Percentiles rank a stretch among this genome's conserved stretches.
Evolutionary conservation across 108 stramenopile species (phyloP).

Genomic region (Cyclotella choctawhatcheeana): DNA sequence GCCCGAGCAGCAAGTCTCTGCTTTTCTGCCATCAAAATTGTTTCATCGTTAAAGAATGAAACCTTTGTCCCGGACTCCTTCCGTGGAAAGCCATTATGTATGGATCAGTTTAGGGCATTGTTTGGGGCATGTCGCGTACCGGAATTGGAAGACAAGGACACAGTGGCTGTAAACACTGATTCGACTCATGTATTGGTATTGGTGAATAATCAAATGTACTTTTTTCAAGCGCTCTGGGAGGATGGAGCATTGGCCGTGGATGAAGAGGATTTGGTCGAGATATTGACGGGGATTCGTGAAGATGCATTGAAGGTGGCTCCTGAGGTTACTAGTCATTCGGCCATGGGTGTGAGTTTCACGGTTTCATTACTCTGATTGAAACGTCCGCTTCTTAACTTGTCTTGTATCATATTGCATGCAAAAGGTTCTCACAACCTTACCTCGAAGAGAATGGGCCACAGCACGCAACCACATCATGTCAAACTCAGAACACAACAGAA

Average conservation of each 20-base stretch:
- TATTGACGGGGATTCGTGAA: slow-evolving; percentile 69
- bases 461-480: slow-evolving; percentile 60
- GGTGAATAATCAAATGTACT: slow-evolving; percentile 73
- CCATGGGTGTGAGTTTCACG: slow-evolving; percentile 59
- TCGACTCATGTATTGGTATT: slow-evolving; percentile 77
- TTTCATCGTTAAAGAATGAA: slow-evolving; percentile 67
- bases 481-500: slow-evolving; percentile 54
- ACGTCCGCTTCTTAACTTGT: background rate
- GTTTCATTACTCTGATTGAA: background rate
- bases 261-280: slow-evolving; percentile 77
- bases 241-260: slow-evolving; percentile 77
- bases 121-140: slow-evolving; percentile 76
- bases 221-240: slow-evolving; percentile 80
- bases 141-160: slow-evolving; percentile 51
- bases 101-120: slow-evolving; percentile 77
- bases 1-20: slow-evolving; percentile 72
- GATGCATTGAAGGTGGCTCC: slow-evolving; percentile 52
- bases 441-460: slow-evolving; percentile 78
- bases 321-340: slow-evolving; percentile 47
- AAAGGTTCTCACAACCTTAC: slow-evolving; percentile 71
- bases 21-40: slow-evolving; percentile 79
- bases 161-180: slow-evolving; percentile 65
- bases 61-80: slow-evolving; percentile 72
- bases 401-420: background rate
- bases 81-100: slow-evolving; percentile 77